Evolutionary conservation across 257 asterid species (phyloP), one percentile per base, ranked within the genome.

Genomic region (Primulina tabacum): DNA sequence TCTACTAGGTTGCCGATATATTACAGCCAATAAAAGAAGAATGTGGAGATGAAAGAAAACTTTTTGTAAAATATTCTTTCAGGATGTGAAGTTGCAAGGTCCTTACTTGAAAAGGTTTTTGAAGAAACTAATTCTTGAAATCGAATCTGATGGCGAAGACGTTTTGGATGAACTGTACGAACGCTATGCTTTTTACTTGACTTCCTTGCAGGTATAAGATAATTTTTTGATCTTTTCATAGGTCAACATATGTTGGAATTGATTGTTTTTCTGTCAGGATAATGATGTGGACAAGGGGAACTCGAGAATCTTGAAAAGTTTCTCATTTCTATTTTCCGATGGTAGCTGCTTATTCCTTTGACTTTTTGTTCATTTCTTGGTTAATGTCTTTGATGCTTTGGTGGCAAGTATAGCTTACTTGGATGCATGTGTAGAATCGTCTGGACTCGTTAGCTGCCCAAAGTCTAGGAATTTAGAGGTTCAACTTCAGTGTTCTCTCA

Each of bases 131-230:
- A 93, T 93, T 70, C 59, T 71, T 66, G 97, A 83, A 80, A 80
- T 90, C 12, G 98, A 93, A 78, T 88, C 87, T 8, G 79, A 64
- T 4, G 94, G 97, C 33, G 86, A 73, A 0, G 68, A 81, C 11
- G 95, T 89, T 77, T 76, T 90, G 82, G 97, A 88, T 77, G 92
- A 88, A 76, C 60, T 93, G 50, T 90, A 90, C 76, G 96, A 90
- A 75, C 86, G 69, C 65, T 93, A 87, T 57, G 88, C 89, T 0
- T 83, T 74, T 70, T 78, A 65, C 58, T 67, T 88, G 88, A 71
- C 86, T 70, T 85, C 85, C 62, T 65, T 82, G 26, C 81, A 79
- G 96, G 98, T 88, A 65, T 70, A 34, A 29, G 14, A 26, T 55
- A 68, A 65, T 71, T 62, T 37, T 59, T 35, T 5, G 21, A 35